These are phyloP conservation scores for Diplosphaera chodatii DNA, from an alignment of 139 green algal species.

Conservation along the genomic window DNA sequence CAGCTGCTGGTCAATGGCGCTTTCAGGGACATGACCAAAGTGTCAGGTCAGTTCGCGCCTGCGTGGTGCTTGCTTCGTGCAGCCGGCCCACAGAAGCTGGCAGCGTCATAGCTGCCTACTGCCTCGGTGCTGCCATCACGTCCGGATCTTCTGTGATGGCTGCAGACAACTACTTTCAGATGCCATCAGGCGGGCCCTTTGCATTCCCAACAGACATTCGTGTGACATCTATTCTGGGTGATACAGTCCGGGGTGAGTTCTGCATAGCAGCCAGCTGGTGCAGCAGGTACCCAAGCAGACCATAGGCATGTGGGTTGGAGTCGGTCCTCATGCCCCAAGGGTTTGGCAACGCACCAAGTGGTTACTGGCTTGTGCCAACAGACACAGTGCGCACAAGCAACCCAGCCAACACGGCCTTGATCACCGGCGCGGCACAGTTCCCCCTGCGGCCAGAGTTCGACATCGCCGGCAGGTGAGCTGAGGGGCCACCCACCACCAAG, in stretches of 20 bases:
- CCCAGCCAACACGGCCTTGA: neutral
- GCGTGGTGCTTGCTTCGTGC: too few relatives aligned
- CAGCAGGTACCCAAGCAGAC: too few relatives aligned
- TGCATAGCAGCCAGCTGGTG: too few relatives aligned
- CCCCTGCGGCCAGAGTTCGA: neutral
- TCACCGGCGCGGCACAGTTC: neutral
- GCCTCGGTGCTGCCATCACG: too few relatives aligned
- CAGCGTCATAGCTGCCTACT: too few relatives aligned
- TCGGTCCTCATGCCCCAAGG: too few relatives aligned
- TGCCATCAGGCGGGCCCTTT: neutral
- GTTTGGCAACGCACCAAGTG: too few relatives aligned
- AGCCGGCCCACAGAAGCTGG: too few relatives aligned
- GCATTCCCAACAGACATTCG: neutral
- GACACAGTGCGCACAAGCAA: neutral
- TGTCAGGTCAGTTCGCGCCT: too few relatives aligned
- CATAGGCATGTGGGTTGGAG: too few relatives aligned
- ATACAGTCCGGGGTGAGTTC: neutral
- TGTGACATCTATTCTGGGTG: neutral
- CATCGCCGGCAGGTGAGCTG: neutral
- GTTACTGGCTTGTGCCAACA: too few relatives aligned
- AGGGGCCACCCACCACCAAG: too few relatives aligned
- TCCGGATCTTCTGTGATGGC: neutral
- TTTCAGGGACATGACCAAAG: neutral
- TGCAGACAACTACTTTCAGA: neutral
- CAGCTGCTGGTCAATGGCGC: neutral